Evolutionary conservation across 2,329 filamentous ascomycete species (phyloP).

Genomic region (Penicillium digitatum): DNA sequence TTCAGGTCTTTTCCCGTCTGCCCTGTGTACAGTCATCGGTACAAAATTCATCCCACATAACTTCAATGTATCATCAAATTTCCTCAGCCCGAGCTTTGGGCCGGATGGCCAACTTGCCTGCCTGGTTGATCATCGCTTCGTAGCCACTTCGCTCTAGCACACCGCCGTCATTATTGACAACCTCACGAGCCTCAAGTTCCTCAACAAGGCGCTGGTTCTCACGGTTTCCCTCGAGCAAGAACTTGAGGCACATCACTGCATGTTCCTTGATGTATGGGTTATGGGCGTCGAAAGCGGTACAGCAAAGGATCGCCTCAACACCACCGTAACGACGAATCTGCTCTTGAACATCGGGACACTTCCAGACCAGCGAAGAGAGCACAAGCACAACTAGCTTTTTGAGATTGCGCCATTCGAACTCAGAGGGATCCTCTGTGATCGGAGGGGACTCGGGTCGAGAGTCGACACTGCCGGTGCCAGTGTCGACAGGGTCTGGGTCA

Average conservation of each 20-base stretch:
- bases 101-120: conserved; percentile 42
- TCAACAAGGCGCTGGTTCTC: conserved; percentile 54
- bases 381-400: conserved; percentile 92
- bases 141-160: conserved; percentile 42
- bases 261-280: conserved; percentile 94
- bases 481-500: conserved; percentile 41
- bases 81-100: conserved; percentile 28
- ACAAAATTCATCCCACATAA: conserved; percentile 4
- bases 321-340: conserved; percentile 83
- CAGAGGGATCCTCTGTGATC: conserved; percentile 58
- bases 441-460: conserved; percentile 47
- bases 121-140: conserved; percentile 42
- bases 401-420: conserved; percentile 73
- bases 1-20: not conserved
- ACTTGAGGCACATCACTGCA: conserved; percentile 83
- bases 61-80: conserved; percentile 4
- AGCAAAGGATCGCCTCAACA: conserved; percentile 81
- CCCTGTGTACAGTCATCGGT: not conserved
- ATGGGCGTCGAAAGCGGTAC: conserved; percentile 85
- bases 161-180: conserved; percentile 40
- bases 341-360: conserved; percentile 76
- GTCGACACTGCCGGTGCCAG: conserved; percentile 36
- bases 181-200: conserved; percentile 45
- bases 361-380: conserved; percentile 82
- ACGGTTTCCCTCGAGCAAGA: conserved; percentile 51